Conservation (phyloP, 148 eudicot genomes). For the Camellia sinensis region DNA sequence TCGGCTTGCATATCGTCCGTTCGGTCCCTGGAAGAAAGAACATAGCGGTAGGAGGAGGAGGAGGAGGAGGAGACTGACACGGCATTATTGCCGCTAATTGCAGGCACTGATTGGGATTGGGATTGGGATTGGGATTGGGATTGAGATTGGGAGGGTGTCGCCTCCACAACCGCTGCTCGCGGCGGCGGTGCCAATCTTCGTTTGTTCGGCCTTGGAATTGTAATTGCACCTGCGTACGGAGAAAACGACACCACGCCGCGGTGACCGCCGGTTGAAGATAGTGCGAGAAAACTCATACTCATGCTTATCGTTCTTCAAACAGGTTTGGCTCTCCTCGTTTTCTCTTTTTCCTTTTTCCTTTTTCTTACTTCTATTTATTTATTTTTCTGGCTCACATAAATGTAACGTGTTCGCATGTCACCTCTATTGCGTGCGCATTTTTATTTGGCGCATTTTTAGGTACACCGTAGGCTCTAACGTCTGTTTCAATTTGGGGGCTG, state of each 20-base stretch:
- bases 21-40: conserved; percentile 48
- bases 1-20: conserved; percentile 93
- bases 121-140: too few species aligned
- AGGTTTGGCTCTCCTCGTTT: neutral
- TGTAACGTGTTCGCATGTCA: too few species aligned
- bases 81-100: conserved; percentile 11
- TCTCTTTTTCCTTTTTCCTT: neutral
- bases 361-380: too few species aligned
- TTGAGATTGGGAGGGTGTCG: neutral
- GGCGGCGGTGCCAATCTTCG: conserved; percentile 3
- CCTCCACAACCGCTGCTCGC: conserved; percentile 25
- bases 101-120: neutral
- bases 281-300: conserved; percentile 4
- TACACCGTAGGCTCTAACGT: too few species aligned
- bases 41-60: too few species aligned
- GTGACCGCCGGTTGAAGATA: conserved; percentile 5
- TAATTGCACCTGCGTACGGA: neutral
- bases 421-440: too few species aligned
- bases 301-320: neutral
- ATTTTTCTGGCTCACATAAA: too few species aligned
- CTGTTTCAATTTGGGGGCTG: too few species aligned
- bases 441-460: too few species aligned
- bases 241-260: neutral
- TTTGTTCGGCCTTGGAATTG: neutral
- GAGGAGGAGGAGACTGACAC: conserved; percentile 10